A percentile compares a stretch with the other conserved stretches of the same genome.
Evolutionary conservation across 2,329 filamentous ascomycete species (phyloP).

Genomic region (Monosporascus sp.): DNA sequence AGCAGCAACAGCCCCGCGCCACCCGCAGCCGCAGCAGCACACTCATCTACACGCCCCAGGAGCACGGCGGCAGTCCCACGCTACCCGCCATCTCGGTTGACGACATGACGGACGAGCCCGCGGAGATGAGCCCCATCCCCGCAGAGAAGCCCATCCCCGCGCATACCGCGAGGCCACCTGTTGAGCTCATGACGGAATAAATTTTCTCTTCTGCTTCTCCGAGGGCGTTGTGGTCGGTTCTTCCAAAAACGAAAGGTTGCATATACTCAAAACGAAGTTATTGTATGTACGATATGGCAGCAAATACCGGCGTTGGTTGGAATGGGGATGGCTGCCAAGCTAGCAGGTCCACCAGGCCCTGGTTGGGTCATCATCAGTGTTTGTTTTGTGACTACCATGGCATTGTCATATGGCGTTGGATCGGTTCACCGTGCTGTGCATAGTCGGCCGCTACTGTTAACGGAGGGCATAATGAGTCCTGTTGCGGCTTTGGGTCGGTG

Average conservation of each 20-base stretch:
- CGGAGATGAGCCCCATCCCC: conserved; percentile 31
- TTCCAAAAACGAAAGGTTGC: background rate
- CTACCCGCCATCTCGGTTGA: conserved; percentile 63
- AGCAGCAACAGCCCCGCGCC: conserved; percentile 1
- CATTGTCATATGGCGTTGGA: too few species aligned
- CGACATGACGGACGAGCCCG: conserved; percentile 57
- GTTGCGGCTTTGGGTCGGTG: too few species aligned
- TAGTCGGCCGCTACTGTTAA: too few species aligned
- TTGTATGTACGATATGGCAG: background rate
- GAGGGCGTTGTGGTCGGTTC: too few species aligned
- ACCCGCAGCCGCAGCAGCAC: conserved; percentile 58
- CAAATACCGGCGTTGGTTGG: too few species aligned
- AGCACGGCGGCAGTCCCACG: conserved; percentile 47
- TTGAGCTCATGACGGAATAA: conserved; percentile 55
- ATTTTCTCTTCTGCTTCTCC: too few species aligned
- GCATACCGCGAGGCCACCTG: conserved; percentile 57
- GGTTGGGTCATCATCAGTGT: too few species aligned
- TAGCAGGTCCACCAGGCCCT: too few species aligned
- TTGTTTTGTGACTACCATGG: too few species aligned
- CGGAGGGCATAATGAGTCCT: too few species aligned
- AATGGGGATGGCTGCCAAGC: too few species aligned
- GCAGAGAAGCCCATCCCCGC: conserved; percentile 46
- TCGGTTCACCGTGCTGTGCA: too few species aligned
- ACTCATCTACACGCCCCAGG: conserved; percentile 59
- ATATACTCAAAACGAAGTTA: background rate